phyloP scores from a whole-genome alignment of 1,139 yeast species.

The Taphrina wiesneri region DNA sequence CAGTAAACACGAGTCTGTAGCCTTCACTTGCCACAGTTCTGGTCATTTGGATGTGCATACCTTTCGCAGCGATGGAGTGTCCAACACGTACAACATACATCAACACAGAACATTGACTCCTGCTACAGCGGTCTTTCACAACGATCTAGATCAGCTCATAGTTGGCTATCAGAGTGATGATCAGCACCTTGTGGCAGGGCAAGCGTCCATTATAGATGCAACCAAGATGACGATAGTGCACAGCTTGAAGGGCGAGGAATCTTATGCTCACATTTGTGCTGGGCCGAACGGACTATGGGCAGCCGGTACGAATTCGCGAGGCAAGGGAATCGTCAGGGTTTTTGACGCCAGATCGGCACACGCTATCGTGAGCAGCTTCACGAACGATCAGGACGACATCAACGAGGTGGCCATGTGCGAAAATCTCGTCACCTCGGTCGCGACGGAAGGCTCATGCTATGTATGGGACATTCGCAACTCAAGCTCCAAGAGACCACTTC shows the following conservation, averaged over 20 bases:
- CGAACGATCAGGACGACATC: not conserved
- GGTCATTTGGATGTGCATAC: constrained; percentile 7
- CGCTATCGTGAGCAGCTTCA: not conserved
- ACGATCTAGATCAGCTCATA: not conserved
- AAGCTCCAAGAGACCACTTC: not conserved
- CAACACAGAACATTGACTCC: not conserved
- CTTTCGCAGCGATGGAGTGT: not conserved
- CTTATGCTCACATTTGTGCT: constrained; percentile 5
- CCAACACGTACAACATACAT: not conserved
- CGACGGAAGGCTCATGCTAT: not conserved
- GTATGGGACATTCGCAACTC: constrained; percentile 1
- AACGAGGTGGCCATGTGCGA: constrained; percentile 3
- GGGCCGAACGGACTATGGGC: not conserved
- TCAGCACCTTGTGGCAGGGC: not conserved
- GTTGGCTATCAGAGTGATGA: not conserved
- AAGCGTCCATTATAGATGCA: not conserved
- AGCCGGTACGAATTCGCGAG: not conserved
- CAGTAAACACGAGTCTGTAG: not conserved
- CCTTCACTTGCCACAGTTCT: not conserved
- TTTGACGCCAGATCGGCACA: not conserved
- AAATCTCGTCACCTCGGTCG: not conserved
- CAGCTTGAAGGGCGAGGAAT: not conserved
- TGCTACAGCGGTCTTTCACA: not conserved
- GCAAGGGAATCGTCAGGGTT: not conserved
- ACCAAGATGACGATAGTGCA: not conserved